Percentiles rank a stretch among this genome's conserved stretches.
Conservation (phyloP, 2,329 filamentous ascomycete genomes). For the Gremmenia infestans region DNA sequence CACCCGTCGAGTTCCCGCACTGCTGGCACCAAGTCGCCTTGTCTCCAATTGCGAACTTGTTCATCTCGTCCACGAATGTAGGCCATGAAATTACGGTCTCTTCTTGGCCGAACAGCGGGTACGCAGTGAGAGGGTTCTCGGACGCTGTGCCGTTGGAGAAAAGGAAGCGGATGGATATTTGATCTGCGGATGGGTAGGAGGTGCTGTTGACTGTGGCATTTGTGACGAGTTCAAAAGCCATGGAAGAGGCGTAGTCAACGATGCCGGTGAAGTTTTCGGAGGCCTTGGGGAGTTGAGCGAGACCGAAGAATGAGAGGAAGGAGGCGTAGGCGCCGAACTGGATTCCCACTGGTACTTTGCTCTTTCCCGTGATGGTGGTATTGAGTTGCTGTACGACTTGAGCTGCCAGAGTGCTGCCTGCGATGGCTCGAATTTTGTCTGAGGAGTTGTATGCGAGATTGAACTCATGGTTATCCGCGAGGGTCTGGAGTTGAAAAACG, state of each 20-base stretch:
- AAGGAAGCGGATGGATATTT: constrained; percentile 56
- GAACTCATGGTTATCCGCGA: constrained; percentile 78
- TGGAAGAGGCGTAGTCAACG: constrained; percentile 77
- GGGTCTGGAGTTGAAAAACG: constrained; percentile 59
- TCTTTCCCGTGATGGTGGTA: constrained; percentile 43
- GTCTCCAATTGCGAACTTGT: constrained; percentile 60
- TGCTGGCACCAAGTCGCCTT: constrained; percentile 66
- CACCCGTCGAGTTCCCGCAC: constrained; percentile 68
- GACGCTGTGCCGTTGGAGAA: constrained; percentile 54
- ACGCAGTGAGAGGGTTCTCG: constrained; percentile 38
- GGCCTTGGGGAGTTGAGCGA: constrained; percentile 46
- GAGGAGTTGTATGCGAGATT: constrained; percentile 76
- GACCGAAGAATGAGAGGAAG: constrained; percentile 60
- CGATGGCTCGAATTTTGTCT: constrained; percentile 57
- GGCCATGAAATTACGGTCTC: constrained; percentile 58
- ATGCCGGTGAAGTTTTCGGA: constrained; percentile 66
- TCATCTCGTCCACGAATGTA: constrained; percentile 60
- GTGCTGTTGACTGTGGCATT: constrained; percentile 40
- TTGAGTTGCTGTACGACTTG: constrained; percentile 40
- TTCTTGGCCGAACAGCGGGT: constrained; percentile 55
- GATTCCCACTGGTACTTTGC: constrained; percentile 41
- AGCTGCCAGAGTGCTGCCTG: constrained; percentile 49
- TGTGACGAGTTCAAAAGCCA: constrained; percentile 70
- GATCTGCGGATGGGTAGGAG: constrained; percentile 44
- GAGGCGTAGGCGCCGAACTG: constrained; percentile 58